phyloP scores from a whole-genome alignment of 192 early-diverging fungal genomes.

The Mortierella claussenii region DNA sequence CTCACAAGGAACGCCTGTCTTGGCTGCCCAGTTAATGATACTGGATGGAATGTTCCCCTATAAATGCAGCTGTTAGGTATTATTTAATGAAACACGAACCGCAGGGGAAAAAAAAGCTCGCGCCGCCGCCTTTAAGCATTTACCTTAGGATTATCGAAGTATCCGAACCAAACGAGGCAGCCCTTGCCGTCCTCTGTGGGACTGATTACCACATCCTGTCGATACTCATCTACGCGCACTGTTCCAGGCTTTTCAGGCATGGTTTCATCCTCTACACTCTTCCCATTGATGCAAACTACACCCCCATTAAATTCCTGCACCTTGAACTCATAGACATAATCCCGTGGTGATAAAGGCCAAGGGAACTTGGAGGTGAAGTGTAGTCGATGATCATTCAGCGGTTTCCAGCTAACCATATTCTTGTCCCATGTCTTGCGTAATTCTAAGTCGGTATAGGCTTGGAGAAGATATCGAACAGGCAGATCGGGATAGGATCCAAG shows the following conservation, averaged over 20 bases:
- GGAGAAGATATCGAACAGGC: slow-evolving; percentile 42
- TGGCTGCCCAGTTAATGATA: slow-evolving; percentile 49
- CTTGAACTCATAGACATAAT: slow-evolving; percentile 60
- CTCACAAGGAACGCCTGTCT: slow-evolving; percentile 38
- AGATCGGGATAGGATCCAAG: slow-evolving; percentile 56
- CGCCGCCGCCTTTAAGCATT: not conserved
- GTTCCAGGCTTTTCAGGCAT: slow-evolving; percentile 48
- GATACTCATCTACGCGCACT: slow-evolving; percentile 60
- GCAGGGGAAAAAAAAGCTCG: no score
- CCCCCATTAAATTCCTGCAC: slow-evolving; percentile 31
- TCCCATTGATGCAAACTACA: slow-evolving; percentile 37
- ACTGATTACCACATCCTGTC: slow-evolving; percentile 57
- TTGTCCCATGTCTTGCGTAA: slow-evolving; percentile 61
- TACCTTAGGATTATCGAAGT: slow-evolving; percentile 65
- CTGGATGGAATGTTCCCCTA: slow-evolving; percentile 46
- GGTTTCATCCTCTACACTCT: slow-evolving; percentile 30
- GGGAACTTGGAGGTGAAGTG: slow-evolving; percentile 56
- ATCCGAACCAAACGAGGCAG: slow-evolving; percentile 56
- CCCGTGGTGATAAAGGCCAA: slow-evolving; percentile 59
- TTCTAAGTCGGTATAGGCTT: slow-evolving; percentile 59
- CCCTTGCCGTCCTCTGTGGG: slow-evolving; percentile 51
- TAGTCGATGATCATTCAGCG: slow-evolving; percentile 39
- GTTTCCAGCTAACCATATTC: slow-evolving; percentile 54
- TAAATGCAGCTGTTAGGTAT: not conserved
- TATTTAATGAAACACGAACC: not conserved